A percentile compares a stretch with the other conserved stretches of the same genome.
Evolutionary conservation across 306 rosid genomes (phyloP).

Genomic region (Acmispon strigosus): DNA sequence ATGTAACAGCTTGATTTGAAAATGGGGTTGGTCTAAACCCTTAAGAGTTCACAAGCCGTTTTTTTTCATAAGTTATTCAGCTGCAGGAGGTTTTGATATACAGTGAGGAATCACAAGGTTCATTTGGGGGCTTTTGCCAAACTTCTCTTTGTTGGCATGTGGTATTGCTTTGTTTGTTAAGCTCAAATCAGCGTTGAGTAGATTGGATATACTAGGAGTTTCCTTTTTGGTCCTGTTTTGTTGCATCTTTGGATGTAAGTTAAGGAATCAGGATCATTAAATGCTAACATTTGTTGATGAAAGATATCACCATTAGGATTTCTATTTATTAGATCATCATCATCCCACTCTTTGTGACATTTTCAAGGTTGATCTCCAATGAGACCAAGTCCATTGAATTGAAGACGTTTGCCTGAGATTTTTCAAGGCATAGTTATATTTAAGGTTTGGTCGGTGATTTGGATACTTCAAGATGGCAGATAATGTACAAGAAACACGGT

Average conservation of each 20-base stretch:
- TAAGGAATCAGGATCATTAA: constrained; percentile 8
- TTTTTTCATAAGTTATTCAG: neutral
- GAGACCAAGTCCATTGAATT: constrained; percentile 19
- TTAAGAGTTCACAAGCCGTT: neutral
- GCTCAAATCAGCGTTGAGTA: constrained; percentile 5
- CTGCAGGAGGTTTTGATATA: constrained; percentile 5
- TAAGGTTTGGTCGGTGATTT: constrained; percentile 20
- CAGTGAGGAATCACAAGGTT: constrained; percentile 9
- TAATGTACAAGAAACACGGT: constrained; percentile 51
- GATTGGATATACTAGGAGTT: constrained; percentile 14
- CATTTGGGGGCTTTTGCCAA: neutral
- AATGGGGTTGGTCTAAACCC: constrained; percentile 17
- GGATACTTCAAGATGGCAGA: constrained; percentile 49
- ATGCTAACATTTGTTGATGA: constrained; percentile 8
- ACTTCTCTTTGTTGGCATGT: neutral
- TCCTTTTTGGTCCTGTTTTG: neutral
- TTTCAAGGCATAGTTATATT: constrained; percentile 21
- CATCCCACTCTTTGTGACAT: neutral
- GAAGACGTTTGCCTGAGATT: constrained; percentile 8
- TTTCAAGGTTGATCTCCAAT: neutral
- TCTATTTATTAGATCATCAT: constrained; percentile 1
- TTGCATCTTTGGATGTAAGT: constrained; percentile 4
- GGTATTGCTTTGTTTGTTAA: neutral
- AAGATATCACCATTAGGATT: constrained; percentile 11
- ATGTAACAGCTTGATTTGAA: constrained; percentile 19